Evolutionary conservation across 1,139 yeast genomes (phyloP), one percentile per base, ranked within the genome.

Genomic region (Suhomyces ambrosiae): DNA sequence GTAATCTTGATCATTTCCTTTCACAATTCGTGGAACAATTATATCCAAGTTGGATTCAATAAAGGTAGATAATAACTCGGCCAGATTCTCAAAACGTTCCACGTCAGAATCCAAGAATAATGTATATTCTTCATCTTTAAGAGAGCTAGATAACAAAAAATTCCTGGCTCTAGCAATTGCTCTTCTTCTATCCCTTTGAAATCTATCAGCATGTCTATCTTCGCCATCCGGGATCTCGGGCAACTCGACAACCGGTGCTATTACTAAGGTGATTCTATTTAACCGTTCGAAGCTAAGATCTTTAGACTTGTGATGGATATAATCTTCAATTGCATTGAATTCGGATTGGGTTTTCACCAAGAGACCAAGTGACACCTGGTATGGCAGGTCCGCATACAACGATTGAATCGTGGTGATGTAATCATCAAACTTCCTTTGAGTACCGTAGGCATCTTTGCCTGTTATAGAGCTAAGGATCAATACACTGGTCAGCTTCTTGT

Each of bases 31-130:
- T 0, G 76, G 70, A 2, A 70, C 76, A 9, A 68, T 58, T 10
- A 74, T 66, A 43, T 74, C 79, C 22, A 56, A 56, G 0, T 47
- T 48, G 2, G 72, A 56, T 2, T 50, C 46, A 11, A 72, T 52
- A 37, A 74, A 69, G 3, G 48, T 44, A n/a, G 42, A 29, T 7
- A 72, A 37, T 54, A 72, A 51, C 3, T 32, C 14, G 9, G 58
- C 50, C 4, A 51, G 38, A 16, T 58, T 44, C 7, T 65, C 56
- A 16, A 72, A 41, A 23, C 53, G 47, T 19, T 58, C 48, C 27
- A 74, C 60, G 42, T 74, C 79, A 6, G 74, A 56, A 47, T 76
- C 80, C 13, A 76, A 41, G 38, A 68, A 74, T n/a, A 76, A 41
- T 1, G 75, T 58, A 43, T 63, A 67, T 28, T 56, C 54, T 43